Conservation (phyloP, 177 flowering plant species). For the Tripterygium wilfordii region DNA sequence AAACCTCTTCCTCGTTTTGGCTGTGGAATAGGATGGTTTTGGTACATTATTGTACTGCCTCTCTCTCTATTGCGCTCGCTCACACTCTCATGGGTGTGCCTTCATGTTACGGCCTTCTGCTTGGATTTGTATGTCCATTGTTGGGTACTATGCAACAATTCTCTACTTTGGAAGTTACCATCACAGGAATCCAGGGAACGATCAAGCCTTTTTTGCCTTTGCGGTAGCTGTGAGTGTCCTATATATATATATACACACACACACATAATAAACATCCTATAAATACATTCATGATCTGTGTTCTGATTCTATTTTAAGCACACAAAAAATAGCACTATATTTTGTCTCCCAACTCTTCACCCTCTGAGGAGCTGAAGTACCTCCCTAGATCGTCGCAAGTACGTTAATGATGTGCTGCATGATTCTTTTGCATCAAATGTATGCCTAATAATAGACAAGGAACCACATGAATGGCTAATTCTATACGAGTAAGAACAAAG, state of each 20-base stretch:
- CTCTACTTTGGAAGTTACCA: conserved; percentile 46
- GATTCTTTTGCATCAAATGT: too few relatives aligned
- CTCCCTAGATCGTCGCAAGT: too few relatives aligned
- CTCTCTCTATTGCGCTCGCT: conserved; percentile 1
- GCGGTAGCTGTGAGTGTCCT: conserved; percentile 38
- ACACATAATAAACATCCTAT: neutral
- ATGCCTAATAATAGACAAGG: too few relatives aligned
- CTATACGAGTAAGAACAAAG: too few relatives aligned
- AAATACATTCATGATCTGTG: too few relatives aligned
- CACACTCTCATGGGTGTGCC: neutral
- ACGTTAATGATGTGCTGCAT: too few relatives aligned
- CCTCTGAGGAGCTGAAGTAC: too few relatives aligned
- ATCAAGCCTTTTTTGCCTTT: conserved; percentile 46
- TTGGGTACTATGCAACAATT: conserved; percentile 46
- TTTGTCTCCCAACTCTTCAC: too few relatives aligned
- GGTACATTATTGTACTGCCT: conserved; percentile 44
- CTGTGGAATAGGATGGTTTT: conserved; percentile 98
- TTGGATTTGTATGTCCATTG: conserved; percentile 43
- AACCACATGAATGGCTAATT: too few relatives aligned
- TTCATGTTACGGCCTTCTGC: conserved; percentile 29
- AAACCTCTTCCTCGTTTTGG: conserved; percentile 96
- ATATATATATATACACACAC: neutral
- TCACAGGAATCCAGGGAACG: conserved; percentile 47
- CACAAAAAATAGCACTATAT: too few relatives aligned
- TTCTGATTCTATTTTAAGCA: too few relatives aligned